Conservation (phyloP, 495 filamentous ascomycete species). For the Xylaria longipes region DNA sequence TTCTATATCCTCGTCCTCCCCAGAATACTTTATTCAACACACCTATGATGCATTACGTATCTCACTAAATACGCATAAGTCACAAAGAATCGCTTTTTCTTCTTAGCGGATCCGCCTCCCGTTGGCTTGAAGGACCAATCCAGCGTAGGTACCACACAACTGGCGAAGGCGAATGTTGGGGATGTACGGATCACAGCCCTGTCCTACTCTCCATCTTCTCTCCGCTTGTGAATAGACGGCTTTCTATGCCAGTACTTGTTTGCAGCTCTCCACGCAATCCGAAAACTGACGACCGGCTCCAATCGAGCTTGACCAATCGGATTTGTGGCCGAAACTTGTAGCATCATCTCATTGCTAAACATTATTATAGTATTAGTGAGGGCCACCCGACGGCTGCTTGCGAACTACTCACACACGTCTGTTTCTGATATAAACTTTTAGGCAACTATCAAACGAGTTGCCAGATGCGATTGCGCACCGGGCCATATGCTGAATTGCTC, state of each 20-base stretch:
- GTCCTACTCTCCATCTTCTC: background rate
- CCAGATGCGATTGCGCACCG: background rate
- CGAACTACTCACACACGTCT: background rate
- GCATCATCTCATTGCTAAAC: constrained; percentile 3
- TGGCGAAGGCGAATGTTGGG: background rate
- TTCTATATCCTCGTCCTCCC: background rate
- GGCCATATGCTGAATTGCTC: background rate
- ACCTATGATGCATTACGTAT: background rate
- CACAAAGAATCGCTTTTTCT: background rate
- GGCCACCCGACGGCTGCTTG: background rate
- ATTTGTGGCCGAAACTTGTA: background rate
- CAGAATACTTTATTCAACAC: background rate
- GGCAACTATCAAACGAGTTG: constrained; percentile 13
- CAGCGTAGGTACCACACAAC: background rate
- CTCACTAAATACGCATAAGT: background rate
- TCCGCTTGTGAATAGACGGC: background rate
- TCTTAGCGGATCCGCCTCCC: background rate
- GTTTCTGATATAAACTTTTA: background rate
- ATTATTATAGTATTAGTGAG: background rate
- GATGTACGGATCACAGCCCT: background rate
- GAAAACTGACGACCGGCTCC: background rate
- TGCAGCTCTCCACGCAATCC: background rate
- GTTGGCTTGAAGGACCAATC: background rate
- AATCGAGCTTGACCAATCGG: background rate
- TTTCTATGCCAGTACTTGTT: background rate